Evolutionary conservation across 1,139 yeast species (phyloP).

Genomic region (Hanseniaspora gamundiae): DNA sequence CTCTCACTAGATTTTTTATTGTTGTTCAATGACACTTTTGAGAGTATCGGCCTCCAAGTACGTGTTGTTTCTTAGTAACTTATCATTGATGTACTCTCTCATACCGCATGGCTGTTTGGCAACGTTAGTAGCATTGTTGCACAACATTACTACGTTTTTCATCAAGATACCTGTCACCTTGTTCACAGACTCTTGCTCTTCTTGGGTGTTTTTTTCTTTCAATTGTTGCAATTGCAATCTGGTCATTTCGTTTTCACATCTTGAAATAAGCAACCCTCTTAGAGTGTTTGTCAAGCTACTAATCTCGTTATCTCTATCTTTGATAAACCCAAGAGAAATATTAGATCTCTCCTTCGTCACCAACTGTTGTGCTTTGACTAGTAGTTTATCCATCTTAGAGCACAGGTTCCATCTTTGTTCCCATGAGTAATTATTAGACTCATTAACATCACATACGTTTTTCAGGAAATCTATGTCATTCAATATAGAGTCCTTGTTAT

Average conservation of each 20-base stretch:
- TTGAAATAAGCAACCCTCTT: neutral
- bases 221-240: constrained; percentile 5
- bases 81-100: constrained; percentile 21
- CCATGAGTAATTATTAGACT: neutral
- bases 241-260: neutral
- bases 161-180: constrained; percentile 9
- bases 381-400: constrained; percentile 12
- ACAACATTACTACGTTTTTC: constrained; percentile 18
- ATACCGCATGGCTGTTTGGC: constrained; percentile 21
- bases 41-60: constrained; percentile 15
- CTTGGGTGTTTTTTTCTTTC: constrained; percentile 5
- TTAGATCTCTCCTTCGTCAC: constrained; percentile 11
- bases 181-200: neutral
- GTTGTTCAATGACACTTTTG: neutral
- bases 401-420: constrained; percentile 16
- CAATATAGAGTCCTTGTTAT: neutral
- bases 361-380: constrained; percentile 10
- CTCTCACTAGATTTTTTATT: no score
- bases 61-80: constrained; percentile 21
- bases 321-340: constrained; percentile 9
- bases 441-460: neutral
- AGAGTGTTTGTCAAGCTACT: constrained; percentile 9
- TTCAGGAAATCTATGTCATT: neutral
- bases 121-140: constrained; percentile 15
- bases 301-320: constrained; percentile 11